phyloP scores from a whole-genome alignment of 1,284 basidiomycete species.

The Apiotrichum porosum region DNA sequence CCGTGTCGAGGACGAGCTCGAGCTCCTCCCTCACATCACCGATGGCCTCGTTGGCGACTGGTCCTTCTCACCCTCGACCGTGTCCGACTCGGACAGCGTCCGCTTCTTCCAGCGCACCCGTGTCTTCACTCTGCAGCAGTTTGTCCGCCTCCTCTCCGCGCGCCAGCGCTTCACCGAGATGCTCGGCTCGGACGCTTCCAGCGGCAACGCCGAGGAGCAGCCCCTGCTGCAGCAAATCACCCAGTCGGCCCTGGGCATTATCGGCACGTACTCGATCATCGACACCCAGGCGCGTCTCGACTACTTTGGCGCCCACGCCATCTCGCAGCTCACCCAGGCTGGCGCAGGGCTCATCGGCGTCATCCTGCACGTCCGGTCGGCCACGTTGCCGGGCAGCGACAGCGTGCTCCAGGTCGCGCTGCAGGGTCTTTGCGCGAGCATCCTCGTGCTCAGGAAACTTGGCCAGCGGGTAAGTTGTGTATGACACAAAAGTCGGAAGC shows the following conservation, averaged over 20 bases:
- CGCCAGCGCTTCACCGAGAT: slow-evolving; percentile 28
- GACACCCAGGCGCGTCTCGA: slow-evolving; percentile 29
- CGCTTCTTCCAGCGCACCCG: slow-evolving; percentile 36
- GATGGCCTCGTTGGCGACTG: slow-evolving; percentile 32
- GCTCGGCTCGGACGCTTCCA: slow-evolving; percentile 10
- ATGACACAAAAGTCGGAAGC: no score
- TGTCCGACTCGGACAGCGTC: slow-evolving; percentile 30
- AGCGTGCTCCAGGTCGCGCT: slow-evolving; percentile 22
- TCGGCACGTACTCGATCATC: slow-evolving; percentile 35
- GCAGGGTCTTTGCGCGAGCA: slow-evolving; percentile 28
- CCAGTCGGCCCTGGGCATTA: slow-evolving; percentile 29
- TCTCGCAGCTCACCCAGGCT: slow-evolving; percentile 33
- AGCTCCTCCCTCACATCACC: slow-evolving; percentile 25
- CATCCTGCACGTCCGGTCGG: slow-evolving; percentile 26
- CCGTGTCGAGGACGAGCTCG: slow-evolving; percentile 23
- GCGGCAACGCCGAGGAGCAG: slow-evolving; percentile 13
- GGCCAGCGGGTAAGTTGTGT: slow-evolving; percentile 7
- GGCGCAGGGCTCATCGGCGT: slow-evolving; percentile 35
- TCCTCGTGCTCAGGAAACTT: slow-evolving; percentile 26
- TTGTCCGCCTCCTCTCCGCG: slow-evolving; percentile 27
- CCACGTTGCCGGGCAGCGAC: slow-evolving; percentile 12
- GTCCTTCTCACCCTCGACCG: slow-evolving; percentile 28
- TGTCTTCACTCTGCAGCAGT: slow-evolving; percentile 31
- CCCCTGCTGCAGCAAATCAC: slow-evolving; percentile 28
- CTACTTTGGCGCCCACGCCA: slow-evolving; percentile 36